These are phyloP conservation scores for Vitis hybrid DNA, from an alignment of 177 flowering plant genomes.

Conservation along the genomic window DNA sequence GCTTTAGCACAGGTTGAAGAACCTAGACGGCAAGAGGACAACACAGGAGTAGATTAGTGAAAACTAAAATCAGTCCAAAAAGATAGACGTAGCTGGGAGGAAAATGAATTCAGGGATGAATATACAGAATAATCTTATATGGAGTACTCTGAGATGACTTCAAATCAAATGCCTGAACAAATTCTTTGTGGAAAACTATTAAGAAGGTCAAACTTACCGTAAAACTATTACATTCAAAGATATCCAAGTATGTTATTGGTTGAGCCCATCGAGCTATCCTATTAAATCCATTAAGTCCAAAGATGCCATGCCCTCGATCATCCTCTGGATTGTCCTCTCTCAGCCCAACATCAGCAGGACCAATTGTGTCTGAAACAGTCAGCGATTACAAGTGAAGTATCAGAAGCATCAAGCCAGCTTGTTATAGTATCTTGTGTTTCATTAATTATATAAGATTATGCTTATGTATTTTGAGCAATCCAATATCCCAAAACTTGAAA, in stretches of 20 bases:
- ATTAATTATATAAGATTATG: neutral
- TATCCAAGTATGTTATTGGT: slow-evolving; percentile 80
- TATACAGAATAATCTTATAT: neutral
- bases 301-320: slow-evolving; percentile 86
- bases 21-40: neutral
- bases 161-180: slow-evolving; percentile 2
- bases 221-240: slow-evolving; percentile 70
- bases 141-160: neutral
- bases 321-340: slow-evolving; percentile 66
- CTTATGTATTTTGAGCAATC: neutral
- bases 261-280: slow-evolving; percentile 81
- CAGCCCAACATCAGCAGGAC: slow-evolving; percentile 83
- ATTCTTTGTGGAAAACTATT: neutral
- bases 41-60: too few species aligned
- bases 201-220: slow-evolving; percentile 44
- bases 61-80: too few species aligned
- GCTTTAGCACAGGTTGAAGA: too few species aligned
- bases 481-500: neutral
- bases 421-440: neutral
- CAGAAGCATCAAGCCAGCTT: slow-evolving; percentile 1
- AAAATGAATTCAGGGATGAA: neutral
- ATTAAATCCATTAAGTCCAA: slow-evolving; percentile 47
- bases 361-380: slow-evolving; percentile 56
- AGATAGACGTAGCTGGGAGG: neutral
- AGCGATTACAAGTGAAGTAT: slow-evolving; percentile 11